Evolutionary conservation across 768 basidiomycete genomes (phyloP), one percentile per base, ranked within the genome.

Genomic region (Rhodotorula sphaerocarpa): DNA sequence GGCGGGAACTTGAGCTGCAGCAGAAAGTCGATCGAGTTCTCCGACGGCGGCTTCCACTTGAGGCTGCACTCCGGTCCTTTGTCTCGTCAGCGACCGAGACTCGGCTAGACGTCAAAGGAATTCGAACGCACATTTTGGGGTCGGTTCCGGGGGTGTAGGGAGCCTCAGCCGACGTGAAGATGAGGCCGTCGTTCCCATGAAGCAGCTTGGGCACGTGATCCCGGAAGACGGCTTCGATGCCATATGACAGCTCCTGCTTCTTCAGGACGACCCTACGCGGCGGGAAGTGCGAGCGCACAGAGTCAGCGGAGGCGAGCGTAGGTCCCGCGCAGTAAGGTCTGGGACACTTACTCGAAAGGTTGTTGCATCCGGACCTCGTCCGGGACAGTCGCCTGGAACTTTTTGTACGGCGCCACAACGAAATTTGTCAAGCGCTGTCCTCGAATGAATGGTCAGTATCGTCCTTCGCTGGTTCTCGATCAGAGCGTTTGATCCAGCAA

Each of bases 1-100:
- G 90, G 83, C 1, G 93, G 91, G 74, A 97, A 99, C 36, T 90
- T 85, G n/a, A 99, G 78, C 52, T 91, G 82, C 33, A 97, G 85
- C 75, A 90, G 90, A 79, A 99, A 97, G 75, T 99, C 95, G 71
- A 97, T 86, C 3, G 91, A 92, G 74, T 99, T 99, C 73, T 97
- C 93, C 3, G 86, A 88, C 0, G 95, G 91, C 2, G 92, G 91
- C 75, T 99, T 99, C 95, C 95, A 99, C 76, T 99, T 99, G 72
- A 99, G 75, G 66, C 93, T 97, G 70, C 16, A 2, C 14, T 27
- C 15, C 2, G 31, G 36, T 39, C 20, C 1, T 15, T 1, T 16
- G 12, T 16, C 21, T 7, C 18, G 48, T 30, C 48, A 33, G 16
- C 21, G 18, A 5, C 23, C 9, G 12, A 31, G 30, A 14, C 23